Evolutionary conservation across 768 basidiomycete genomes (phyloP).

Genomic region (Calocybe gangraenosa): DNA sequence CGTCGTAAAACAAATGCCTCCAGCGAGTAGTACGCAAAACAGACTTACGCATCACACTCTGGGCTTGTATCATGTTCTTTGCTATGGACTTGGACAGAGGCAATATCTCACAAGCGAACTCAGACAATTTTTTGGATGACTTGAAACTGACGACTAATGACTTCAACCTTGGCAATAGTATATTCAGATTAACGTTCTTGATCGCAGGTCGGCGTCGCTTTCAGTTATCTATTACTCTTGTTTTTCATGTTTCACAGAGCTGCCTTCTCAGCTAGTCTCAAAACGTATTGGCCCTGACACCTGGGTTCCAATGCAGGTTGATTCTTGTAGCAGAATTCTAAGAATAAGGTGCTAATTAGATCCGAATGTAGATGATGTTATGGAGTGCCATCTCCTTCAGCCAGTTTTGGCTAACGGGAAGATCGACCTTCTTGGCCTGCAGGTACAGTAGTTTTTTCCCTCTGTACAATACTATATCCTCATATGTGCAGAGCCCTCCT

Average conservation of each 20-base stretch:
- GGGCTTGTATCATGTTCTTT: constrained; percentile 65
- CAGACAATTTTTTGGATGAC: constrained; percentile 65
- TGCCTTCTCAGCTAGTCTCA: constrained; percentile 65
- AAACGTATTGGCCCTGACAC: constrained; percentile 66
- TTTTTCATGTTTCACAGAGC: constrained; percentile 28
- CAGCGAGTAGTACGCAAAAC: constrained; percentile 55
- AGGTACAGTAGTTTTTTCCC: constrained; percentile 26
- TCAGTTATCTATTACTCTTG: neutral
- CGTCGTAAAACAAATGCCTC: too few relatives aligned
- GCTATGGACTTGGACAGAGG: constrained; percentile 53
- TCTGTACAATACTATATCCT: neutral
- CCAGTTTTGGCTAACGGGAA: constrained; percentile 56
- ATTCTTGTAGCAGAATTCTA: too few relatives aligned
- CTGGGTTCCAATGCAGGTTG: constrained; percentile 59
- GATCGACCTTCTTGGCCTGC: constrained; percentile 50
- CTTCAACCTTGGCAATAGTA: constrained; percentile 60
- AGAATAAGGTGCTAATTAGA: neutral
- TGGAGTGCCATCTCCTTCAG: constrained; percentile 55
- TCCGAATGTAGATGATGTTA: constrained; percentile 37
- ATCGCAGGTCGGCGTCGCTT: constrained; percentile 29
- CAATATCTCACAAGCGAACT: constrained; percentile 64
- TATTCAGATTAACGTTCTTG: constrained; percentile 48
- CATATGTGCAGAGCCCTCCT: constrained; percentile 25
- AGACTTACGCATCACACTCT: constrained; percentile 55
- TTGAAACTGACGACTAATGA: constrained; percentile 58